phyloP scores from a whole-genome alignment of 106 monocot species.

The Posidonia australis region DNA sequence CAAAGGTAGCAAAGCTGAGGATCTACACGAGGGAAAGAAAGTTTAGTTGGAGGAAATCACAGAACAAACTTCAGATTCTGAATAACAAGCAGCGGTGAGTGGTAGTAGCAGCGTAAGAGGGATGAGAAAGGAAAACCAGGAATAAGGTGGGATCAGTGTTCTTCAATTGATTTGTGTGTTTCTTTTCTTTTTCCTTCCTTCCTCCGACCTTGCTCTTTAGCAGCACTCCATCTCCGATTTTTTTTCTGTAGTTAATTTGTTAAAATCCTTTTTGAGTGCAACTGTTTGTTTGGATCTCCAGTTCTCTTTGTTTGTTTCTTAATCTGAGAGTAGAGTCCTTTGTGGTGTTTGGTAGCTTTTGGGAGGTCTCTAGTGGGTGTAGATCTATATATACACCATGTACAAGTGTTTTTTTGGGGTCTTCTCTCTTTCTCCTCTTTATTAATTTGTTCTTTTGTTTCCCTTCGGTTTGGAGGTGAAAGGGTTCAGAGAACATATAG shows the following conservation, averaged over 20 bases:
- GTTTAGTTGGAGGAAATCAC: too few relatives aligned
- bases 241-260: too few relatives aligned
- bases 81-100: neutral
- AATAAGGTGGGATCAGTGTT: neutral
- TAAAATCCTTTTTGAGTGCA: slow-evolving; percentile 25
- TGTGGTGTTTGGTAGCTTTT: slow-evolving; percentile 17
- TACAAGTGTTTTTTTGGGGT: slow-evolving; percentile 2
- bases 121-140: neutral
- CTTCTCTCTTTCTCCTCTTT: neutral
- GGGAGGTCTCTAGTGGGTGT: slow-evolving; percentile 10
- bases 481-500: too few relatives aligned
- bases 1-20: neutral
- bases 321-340: slow-evolving; percentile 20
- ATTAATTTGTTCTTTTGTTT: neutral
- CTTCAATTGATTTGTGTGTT: neutral
- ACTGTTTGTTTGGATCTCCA: slow-evolving; percentile 61
- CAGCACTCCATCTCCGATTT: neutral
- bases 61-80: neutral
- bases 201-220: neutral
- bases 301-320: slow-evolving; percentile 47
- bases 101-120: neutral
- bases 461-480: neutral
- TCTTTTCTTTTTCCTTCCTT: neutral
- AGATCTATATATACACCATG: neutral
- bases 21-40: neutral